Evolutionary conservation across 1,284 basidiomycete species (phyloP).

Genomic region (Caloboletus inedulis): DNA sequence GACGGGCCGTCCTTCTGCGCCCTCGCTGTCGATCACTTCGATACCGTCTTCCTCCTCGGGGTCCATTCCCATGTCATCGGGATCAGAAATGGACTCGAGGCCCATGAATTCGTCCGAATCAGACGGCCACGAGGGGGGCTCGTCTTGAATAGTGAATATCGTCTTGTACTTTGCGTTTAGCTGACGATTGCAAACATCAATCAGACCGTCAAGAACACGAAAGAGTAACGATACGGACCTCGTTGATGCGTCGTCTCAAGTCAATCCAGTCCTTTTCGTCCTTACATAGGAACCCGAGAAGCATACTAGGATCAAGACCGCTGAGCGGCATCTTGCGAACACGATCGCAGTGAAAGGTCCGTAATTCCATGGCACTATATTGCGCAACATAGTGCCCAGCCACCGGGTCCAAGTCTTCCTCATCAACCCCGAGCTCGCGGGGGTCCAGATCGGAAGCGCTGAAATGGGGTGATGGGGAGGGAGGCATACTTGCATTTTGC

Average conservation of each 20-base stretch:
- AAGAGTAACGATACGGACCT: conserved; percentile 46
- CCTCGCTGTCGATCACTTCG: conserved; percentile 27
- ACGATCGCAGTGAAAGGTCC: conserved; percentile 91
- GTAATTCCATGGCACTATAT: conserved; percentile 65
- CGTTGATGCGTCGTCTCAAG: conserved; percentile 67
- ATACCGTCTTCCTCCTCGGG: conserved; percentile 41
- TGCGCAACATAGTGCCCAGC: conserved; percentile 62
- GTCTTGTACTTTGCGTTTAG: conserved; percentile 61
- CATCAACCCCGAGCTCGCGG: conserved; percentile 33
- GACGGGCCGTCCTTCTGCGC: conserved; percentile 17
- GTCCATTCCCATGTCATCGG: conserved; percentile 60
- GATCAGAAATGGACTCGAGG: conserved; percentile 76
- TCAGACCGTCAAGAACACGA: conserved; percentile 2
- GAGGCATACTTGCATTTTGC: conserved; percentile 30
- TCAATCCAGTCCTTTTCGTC: conserved; percentile 84
- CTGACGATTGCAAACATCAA: conserved; percentile 16
- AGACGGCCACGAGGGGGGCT: conserved; percentile 78
- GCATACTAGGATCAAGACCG: conserved; percentile 95
- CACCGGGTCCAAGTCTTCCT: conserved; percentile 42
- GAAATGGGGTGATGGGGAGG: conserved; percentile 21
- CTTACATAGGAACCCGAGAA: conserved; percentile 87
- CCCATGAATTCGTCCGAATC: conserved; percentile 75
- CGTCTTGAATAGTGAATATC: conserved; percentile 82
- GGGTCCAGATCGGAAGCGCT: conserved; percentile 39
- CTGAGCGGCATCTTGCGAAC: conserved; percentile 91